phyloP scores from a whole-genome alignment of 1,284 basidiomycete species.

The Irpex lacteus region DNA sequence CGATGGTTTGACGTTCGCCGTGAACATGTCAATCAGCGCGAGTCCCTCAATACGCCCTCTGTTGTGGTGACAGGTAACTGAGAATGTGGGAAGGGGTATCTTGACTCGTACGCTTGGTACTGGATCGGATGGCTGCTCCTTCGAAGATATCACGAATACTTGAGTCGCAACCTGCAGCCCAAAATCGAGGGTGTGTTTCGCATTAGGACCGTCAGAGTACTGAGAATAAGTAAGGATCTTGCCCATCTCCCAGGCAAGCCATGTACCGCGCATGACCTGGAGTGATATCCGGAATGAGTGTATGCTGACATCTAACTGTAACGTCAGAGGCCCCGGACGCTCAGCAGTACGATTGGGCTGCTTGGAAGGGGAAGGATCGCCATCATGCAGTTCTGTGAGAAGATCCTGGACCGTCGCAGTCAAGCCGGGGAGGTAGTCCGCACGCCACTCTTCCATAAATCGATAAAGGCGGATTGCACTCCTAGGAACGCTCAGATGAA shows the following conservation, averaged over 20 bases:
- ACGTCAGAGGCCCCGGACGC: constrained; percentile 20
- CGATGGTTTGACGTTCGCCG: constrained; percentile 71
- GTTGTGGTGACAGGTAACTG: constrained; percentile 55
- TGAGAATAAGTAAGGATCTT: constrained; percentile 35
- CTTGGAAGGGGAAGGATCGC: constrained; percentile 6
- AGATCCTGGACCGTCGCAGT: constrained; percentile 64
- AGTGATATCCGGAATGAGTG: constrained; percentile 52
- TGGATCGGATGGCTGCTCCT: constrained; percentile 33
- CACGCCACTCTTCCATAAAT: constrained; percentile 77
- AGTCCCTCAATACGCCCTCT: constrained; percentile 49
- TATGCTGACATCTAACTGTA: constrained; percentile 51
- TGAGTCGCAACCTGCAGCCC: constrained; percentile 67
- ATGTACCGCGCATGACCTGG: constrained; percentile 82
- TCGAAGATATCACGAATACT: constrained; percentile 58
- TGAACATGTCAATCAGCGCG: constrained; percentile 63
- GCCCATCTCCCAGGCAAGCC: constrained; percentile 71
- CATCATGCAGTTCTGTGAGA: constrained; percentile 56
- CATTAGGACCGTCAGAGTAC: constrained; percentile 42
- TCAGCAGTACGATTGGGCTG: constrained; percentile 25
- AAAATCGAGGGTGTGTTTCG: constrained; percentile 41
- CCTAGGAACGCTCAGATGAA: constrained; percentile 65
- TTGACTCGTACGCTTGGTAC: constrained; percentile 48
- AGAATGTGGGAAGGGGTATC: constrained; percentile 62
- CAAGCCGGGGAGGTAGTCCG: constrained; percentile 70
- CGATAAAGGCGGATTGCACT: constrained; percentile 75